Conservation (phyloP, 805 yeast genomes). For the Lachancea sp. region DNA sequence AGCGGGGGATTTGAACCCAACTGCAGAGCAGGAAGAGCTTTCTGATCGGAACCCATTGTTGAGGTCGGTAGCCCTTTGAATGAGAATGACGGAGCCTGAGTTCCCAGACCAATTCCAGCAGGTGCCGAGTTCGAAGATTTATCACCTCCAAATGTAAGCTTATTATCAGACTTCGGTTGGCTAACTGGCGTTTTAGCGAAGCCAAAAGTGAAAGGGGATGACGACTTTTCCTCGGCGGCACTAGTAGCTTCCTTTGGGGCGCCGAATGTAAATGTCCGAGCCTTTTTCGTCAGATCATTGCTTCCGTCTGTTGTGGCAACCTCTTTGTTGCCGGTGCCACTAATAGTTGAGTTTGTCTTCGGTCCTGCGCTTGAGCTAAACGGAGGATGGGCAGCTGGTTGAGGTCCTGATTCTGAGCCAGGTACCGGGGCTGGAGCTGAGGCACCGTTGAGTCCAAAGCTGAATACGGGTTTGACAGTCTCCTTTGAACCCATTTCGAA, state of each 20-base stretch:
- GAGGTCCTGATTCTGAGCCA: neutral
- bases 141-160: neutral
- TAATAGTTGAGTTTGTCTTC: neutral
- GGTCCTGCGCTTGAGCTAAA: conserved; percentile 7
- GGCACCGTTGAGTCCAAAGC: neutral
- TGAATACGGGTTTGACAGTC: neutral
- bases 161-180: neutral
- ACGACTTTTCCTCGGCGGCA: neutral
- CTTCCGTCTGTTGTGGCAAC: neutral
- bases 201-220: conserved; percentile 10
- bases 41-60: neutral
- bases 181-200: neutral
- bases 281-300: neutral
- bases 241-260: neutral
- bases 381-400: conserved; percentile 8
- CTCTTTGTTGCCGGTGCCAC: neutral
- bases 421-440: neutral
- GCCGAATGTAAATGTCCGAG: neutral
- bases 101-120: neutral
- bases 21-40: neutral
- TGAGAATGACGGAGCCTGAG: conserved; percentile 1
- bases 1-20: neutral
- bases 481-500: neutral
- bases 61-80: neutral
- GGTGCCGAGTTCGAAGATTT: neutral